These are phyloP conservation scores for Panus rudis DNA, from an alignment of 768 basidiomycete species.

Conservation along the genomic window DNA sequence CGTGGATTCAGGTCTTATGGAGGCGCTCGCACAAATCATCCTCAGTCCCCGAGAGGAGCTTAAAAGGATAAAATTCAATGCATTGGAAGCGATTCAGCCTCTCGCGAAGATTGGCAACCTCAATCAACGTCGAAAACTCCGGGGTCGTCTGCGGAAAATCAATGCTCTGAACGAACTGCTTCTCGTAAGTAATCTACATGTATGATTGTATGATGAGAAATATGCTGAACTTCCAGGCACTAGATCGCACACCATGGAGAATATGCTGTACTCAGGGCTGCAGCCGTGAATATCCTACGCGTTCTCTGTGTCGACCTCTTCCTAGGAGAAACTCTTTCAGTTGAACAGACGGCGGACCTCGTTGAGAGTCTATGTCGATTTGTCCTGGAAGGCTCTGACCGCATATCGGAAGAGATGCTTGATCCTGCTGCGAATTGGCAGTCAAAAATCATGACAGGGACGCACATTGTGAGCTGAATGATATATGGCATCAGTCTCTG, in stretches of 20 bases:
- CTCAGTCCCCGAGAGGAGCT: neutral
- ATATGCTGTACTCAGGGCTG: neutral
- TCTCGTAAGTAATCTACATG: neutral
- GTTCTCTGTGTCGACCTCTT: neutral
- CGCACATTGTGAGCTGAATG: neutral
- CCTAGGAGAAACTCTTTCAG: neutral
- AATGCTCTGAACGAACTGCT: neutral
- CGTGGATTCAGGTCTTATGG: neutral
- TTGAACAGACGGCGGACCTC: neutral
- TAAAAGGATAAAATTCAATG: neutral
- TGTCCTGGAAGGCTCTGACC: neutral
- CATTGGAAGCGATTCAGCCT: neutral
- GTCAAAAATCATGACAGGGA: neutral
- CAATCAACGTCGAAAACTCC: neutral
- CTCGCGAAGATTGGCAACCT: neutral
- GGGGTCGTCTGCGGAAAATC: neutral
- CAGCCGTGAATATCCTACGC: neutral
- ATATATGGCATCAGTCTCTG: neutral
- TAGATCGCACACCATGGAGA: neutral
- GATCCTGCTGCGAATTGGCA: constrained; percentile 6
- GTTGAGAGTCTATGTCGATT: neutral
- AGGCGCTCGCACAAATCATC: neutral
- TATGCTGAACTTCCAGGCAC: neutral
- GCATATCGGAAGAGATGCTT: neutral
- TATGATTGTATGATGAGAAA: neutral